Conservation (phyloP, 75 land plant genomes). For the Pinus tabuliformis region DNA sequence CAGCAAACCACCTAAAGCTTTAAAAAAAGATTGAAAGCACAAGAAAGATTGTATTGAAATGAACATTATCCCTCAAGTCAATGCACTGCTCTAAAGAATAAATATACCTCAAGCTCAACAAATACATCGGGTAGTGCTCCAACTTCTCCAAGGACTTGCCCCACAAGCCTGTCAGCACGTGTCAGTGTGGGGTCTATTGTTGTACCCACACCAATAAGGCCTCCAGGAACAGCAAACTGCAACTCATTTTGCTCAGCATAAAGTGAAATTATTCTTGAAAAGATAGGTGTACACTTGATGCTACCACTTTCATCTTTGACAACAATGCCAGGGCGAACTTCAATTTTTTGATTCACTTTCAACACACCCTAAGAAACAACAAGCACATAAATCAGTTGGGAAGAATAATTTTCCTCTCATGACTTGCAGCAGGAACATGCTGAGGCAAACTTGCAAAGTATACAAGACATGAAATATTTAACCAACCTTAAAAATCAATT, state of each 20-base stretch:
- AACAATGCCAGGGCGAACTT: conserved; percentile 96
- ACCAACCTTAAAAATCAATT: neutral
- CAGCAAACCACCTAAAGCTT: neutral
- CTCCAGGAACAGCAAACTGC: conserved; percentile 98
- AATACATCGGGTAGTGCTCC: conserved; percentile 91
- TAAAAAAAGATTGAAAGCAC: neutral
- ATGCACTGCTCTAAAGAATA: neutral
- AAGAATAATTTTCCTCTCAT: neutral
- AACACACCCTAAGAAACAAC: conserved; percentile 72
- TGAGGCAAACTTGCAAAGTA: no score
- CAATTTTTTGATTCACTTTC: conserved; percentile 87
- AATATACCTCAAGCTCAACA: conserved; percentile 93
- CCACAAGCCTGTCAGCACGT: conserved; percentile 95
- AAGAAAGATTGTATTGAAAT: neutral
- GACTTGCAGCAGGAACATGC: neutral
- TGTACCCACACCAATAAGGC: conserved; percentile 98
- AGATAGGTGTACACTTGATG: conserved; percentile 94
- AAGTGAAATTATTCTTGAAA: conserved; percentile 88
- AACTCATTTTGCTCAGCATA: conserved; percentile 98
- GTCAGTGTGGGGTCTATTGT: conserved; percentile 98
- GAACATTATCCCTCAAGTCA: no score
- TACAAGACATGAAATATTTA: neutral
- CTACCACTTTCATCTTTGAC: conserved; percentile 90
- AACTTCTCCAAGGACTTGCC: conserved; percentile 98
- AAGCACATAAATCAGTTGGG: neutral